Base-by-base conservation (phyloP, 371 early-diverging fungal species). In the Rhizopus delemar region DNA sequence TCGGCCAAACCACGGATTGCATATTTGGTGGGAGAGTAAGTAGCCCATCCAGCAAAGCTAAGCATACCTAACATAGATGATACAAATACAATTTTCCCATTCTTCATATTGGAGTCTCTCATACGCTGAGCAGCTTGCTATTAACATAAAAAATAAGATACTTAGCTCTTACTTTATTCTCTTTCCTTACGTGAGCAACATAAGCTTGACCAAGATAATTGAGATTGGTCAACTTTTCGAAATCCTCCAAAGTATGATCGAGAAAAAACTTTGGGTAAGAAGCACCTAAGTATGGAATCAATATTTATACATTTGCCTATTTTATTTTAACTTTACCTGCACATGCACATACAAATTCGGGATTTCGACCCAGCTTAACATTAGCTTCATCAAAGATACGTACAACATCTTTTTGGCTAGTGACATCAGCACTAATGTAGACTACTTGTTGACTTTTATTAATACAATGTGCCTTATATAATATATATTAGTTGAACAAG, bases 151-250 rank as follows among this genome's bases (percentile, higher is more conserved):
- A 39, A 31, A 29, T 33, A 41, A 36, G 28, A 5, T 12, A 22
- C 1, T n/a, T 45, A n/a, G 13, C 2, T 22, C n/a, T 32, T 46
- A 32, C 41, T 36, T 33, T 46, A 22, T 22, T 22, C 13, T 16
- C 28, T 12, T 8, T 0, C 52, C 74, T 73, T 81, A 86, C 86
- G 65, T 93, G 93, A 52, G 87, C 80, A 22, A 87, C 82, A 59
- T 89, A 89, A 12, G 90, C 66, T 38, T 90, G 81, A 4, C 94
- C 94, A 32, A 91, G 78, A 72, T 92, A 97, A 66, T 97, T 97
- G 41, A 92, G 65, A 7, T 81, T 68, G 70, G 88, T 91, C 11
- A 73, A 63, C 28, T 68, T 56, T 48, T 89, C 82, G 65, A 92
- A 84, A 4, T 86, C 86, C 9, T 80, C 78, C 49, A 86, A 56